phyloP scores from a whole-genome alignment of 345 rosid genomes.

The Euphorbia pulcherrima region DNA sequence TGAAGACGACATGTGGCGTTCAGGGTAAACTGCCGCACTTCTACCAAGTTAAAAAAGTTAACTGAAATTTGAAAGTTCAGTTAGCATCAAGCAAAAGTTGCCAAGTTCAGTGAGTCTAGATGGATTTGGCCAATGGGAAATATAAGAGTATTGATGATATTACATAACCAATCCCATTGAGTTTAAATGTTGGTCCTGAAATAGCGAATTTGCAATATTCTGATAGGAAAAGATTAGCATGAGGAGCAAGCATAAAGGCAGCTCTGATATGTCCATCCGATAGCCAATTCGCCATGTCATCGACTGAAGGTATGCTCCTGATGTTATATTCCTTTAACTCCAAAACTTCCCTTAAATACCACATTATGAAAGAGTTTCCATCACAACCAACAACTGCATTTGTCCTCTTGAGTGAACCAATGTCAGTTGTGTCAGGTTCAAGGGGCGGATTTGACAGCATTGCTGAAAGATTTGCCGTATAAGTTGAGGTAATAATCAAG shows the following conservation, averaged over 20 bases:
- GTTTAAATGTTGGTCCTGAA: conserved; percentile 3
- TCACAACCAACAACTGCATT: conserved; percentile 15
- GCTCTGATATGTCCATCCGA: conserved; percentile 8
- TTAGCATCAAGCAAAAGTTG: too few species aligned
- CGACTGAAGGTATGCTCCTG: background rate
- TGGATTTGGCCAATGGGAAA: too few species aligned
- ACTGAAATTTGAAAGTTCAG: too few species aligned
- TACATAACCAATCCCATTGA: conserved; percentile 17
- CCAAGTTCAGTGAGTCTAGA: too few species aligned
- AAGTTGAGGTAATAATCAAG: conserved; percentile 11
- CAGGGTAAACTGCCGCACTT: too few species aligned
- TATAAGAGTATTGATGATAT: too few species aligned
- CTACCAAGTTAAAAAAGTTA: too few species aligned
- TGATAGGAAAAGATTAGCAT: conserved; percentile 8
- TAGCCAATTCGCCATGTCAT: conserved; percentile 8
- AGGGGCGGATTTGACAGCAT: conserved; percentile 10
- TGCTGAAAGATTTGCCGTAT: conserved; percentile 15
- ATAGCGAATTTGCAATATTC: conserved; percentile 14
- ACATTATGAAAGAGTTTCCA: background rate
- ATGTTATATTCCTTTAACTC: conserved; percentile 18
- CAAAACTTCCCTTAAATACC: conserved; percentile 4
- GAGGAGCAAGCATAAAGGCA: conserved; percentile 9
- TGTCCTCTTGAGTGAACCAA: conserved; percentile 6
- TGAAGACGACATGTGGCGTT: too few species aligned
- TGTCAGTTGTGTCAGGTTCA: background rate